A percentile compares a stretch with the other conserved stretches of the same genome.
Evolutionary conservation across 306 rosid species (phyloP).

Genomic region (Echinosophora koreensis): DNA sequence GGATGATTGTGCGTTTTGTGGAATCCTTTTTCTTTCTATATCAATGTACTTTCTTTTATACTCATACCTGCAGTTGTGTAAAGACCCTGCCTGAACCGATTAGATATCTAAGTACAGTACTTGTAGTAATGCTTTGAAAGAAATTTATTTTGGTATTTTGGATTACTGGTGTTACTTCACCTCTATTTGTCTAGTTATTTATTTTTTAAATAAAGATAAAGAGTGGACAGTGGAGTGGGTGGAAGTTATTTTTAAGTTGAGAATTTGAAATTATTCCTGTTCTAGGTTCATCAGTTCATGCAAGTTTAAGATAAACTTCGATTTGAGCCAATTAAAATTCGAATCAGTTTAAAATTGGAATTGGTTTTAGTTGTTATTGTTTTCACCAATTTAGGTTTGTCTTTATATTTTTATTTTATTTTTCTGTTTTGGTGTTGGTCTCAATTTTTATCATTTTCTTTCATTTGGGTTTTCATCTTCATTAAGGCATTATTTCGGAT

Average conservation of each 20-base stretch:
- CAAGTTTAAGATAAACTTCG: background rate
- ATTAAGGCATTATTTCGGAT: no score
- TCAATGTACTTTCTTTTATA: background rate
- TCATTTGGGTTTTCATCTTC: no score
- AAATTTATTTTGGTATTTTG: background rate
- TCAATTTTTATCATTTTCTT: no score
- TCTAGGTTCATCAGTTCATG: background rate
- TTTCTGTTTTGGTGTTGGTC: no score
- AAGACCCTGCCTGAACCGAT: no score
- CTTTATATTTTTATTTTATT: no score
- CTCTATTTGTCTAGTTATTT: background rate
- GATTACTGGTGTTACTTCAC: background rate
- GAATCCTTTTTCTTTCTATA: background rate
- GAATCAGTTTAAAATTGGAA: no score
- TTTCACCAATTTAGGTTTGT: no score
- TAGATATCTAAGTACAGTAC: background rate
- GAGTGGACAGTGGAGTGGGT: background rate
- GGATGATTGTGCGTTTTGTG: background rate
- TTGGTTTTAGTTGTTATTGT: no score
- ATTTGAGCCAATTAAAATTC: no score
- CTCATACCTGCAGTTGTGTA: background rate
- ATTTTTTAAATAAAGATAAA: background rate
- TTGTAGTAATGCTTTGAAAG: background rate
- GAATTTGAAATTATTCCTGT: background rate
- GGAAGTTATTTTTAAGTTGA: background rate